Evolutionary conservation across 2,329 filamentous ascomycete species (phyloP).

Genomic region (Verticillium nonalfalfae): DNA sequence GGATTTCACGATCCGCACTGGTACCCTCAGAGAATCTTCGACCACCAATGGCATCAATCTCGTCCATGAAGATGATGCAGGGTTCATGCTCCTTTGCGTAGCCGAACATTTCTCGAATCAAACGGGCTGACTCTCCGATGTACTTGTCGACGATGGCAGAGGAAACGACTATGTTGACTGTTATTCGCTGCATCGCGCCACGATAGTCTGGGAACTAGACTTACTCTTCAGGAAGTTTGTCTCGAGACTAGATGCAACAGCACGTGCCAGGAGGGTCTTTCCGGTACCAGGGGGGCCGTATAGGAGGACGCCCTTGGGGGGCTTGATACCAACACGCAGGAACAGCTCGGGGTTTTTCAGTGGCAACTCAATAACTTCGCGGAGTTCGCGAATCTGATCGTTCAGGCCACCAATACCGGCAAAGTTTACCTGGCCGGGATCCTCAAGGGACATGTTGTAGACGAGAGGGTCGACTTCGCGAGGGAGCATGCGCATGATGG

Average conservation of each 20-base stretch:
- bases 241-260: slow-evolving; percentile 91
- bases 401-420: slow-evolving; percentile 96
- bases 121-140: slow-evolving; percentile 92
- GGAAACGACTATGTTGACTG: slow-evolving; percentile 66
- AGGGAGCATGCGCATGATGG: slow-evolving; percentile 99
- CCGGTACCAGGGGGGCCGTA: slow-evolving; percentile 96
- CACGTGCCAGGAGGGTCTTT: slow-evolving; percentile 90
- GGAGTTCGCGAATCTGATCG: slow-evolving; percentile 93
- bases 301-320: slow-evolving; percentile 91
- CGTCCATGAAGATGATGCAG: slow-evolving; percentile 99
- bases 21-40: slow-evolving; percentile 96
- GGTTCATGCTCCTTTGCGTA: slow-evolving; percentile 99
- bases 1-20: slow-evolving; percentile 95
- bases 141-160: slow-evolving; percentile 99
- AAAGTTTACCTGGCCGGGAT: slow-evolving; percentile 96
- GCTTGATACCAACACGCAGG: slow-evolving; percentile 94
- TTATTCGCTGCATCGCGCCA: slow-evolving; percentile 9
- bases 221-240: slow-evolving; percentile 97
- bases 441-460: slow-evolving; percentile 99
- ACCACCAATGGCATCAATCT: slow-evolving; percentile 98
- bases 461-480: slow-evolving; percentile 97
- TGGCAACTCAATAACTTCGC: slow-evolving; percentile 95
- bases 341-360: slow-evolving; percentile 99
- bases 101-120: slow-evolving; percentile 99
- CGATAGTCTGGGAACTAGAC: slow-evolving; percentile 12